Base-by-base conservation (phyloP, 2,329 filamentous ascomycete genomes). In the Sclerotinia trifoliorum region DNA sequence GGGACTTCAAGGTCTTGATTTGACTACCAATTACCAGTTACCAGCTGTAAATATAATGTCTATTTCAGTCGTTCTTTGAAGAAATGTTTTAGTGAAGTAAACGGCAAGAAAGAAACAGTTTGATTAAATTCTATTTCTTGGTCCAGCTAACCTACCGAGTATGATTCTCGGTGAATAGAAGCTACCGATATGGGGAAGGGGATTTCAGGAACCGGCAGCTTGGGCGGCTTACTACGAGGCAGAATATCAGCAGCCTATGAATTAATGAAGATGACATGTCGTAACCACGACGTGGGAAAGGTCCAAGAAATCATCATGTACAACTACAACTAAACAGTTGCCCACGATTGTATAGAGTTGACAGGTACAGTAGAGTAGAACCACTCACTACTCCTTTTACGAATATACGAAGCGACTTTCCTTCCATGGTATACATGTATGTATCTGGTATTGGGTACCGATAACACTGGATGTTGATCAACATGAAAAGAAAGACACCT, bases 131-230 rank as follows among this genome's bases (percentile, higher is more conserved):
- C 29, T 13, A 3, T 56, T 21, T 24, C 32, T 24, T 42, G 32
- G 15, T 5, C 32, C 11, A 39, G 32, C 54, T 29, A 29, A 5
- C 29, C 29, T 39, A 17, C 39, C 39, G 4, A 42, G 39, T 42
- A n/a, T 24, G 32, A 24, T 57, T 26, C n/a, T 57, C 32, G 26
- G 52, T 8, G 52, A 26, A 35, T 21, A 49, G 26, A 49, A n/a
- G 42, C 39, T 42, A 6, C 39, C 13, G 39, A 46, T 35, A 66
- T n/a, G 55, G 26, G 39, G 46, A 42, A 21, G 42, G 46, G 55
- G 17, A 52, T 66, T 66, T 46, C 55, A 42, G 52, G 48, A 39
- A 51, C 65, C 65, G 65, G 54, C 54, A 61, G 54, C 46, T 57
- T 56, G 51, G 62, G 58, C 58, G 44, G 26, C 42, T 48, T 49